phyloP scores from a whole-genome alignment of 345 rosid species.

The Citropsis articulata region DNA sequence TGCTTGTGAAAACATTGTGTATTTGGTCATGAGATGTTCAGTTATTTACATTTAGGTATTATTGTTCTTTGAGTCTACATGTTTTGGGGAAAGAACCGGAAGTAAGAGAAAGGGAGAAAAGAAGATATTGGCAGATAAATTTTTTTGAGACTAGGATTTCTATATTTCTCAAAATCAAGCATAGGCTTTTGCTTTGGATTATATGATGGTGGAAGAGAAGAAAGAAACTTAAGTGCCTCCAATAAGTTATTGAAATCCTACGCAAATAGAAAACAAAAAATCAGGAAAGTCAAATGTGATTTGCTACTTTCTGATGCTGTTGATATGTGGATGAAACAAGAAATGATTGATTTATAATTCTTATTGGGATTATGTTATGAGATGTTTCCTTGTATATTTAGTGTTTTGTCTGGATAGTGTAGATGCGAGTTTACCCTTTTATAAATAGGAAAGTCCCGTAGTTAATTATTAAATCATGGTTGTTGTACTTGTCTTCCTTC shows the following conservation, averaged over 20 bases:
- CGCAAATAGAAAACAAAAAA: neutral
- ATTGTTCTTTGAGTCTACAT: no score
- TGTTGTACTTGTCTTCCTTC: conserved; percentile 30
- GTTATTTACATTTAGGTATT: no score
- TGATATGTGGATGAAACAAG: neutral
- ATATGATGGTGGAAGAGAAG: neutral
- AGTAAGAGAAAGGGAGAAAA: no score
- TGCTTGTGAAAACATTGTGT: no score
- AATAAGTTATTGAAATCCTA: neutral
- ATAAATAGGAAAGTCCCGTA: neutral
- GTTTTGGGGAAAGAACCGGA: no score
- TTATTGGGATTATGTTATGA: neutral
- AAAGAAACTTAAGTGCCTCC: neutral
- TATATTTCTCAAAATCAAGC: no score
- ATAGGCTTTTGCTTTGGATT: no score
- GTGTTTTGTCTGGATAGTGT: neutral
- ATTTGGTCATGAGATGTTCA: no score
- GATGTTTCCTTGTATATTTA: conserved; percentile 8
- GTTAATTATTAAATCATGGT: neutral
- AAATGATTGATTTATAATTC: neutral
- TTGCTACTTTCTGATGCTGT: neutral
- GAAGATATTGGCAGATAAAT: no score
- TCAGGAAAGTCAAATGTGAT: neutral
- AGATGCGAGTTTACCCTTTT: neutral
- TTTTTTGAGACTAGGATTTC: no score